Base-by-base conservation (phyloP, 257 asterid species). In the Asclepias syriaca region DNA sequence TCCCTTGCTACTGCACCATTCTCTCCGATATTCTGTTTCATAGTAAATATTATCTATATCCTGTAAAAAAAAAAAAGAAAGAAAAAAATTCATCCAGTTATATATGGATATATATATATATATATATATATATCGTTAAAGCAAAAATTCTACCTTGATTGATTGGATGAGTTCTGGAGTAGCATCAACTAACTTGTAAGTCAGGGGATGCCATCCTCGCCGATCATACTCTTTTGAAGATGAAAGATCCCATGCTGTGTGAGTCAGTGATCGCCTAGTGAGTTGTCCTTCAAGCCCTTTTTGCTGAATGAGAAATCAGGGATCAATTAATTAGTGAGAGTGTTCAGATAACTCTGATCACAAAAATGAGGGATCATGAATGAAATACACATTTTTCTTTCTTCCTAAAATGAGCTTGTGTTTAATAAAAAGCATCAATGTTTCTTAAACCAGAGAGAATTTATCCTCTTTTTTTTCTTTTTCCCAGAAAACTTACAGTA, bases 181-280 rank as follows among this genome's bases (percentile, higher is more conserved):
- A 46, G 98, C 93, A 81, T 95, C 99, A 9, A 76, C 90, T 84
- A 92, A 83, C 81, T 92, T 95, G 87, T 92, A 95, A 67, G 97
- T 88, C 79, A 79, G 74, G n/a, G 98, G 99, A 87, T 95, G 99
- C 99, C 99, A 95, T 72, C 98, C 97, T 82, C 78, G 87, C 70
- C 97, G 83, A 43, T 89, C 81, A 77, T 81, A 93, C 70, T 85
- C 90, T 81, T 81, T 79, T 27, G 94, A 84, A 37, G 97, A 79
- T 71, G 90, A 74, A 76, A 85, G 85, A 81, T 90, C 96, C 99
- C 99, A 95, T 45, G 96, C 77, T 74, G 96, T 89, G 82, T 95
- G 98, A 77, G 96, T 90, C 80, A 95, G 67, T 15, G 98, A 87
- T 83, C 99, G 88, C 81, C 95, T 83, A 71, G 93, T 88, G 46